Evolutionary conservation across 148 eudicot genomes (phyloP), one percentile per base, ranked within the genome.

Genomic region (Limonium bicolor): DNA sequence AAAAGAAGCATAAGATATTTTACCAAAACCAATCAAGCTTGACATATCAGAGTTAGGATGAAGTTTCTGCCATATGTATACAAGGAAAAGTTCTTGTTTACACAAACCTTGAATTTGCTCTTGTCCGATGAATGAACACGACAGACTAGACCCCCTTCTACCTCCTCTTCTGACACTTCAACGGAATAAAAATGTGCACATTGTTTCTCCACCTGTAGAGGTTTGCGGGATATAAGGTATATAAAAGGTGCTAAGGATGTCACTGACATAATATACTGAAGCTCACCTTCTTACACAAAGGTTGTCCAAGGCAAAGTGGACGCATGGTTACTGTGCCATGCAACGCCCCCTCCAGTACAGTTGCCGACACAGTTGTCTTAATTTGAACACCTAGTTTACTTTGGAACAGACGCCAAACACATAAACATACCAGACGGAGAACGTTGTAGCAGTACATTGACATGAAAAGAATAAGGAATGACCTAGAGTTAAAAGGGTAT

Each of bases 301-400:
- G 77, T 45, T 80, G 92, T 14, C 87, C 95, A 25, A 84, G 64
- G 25, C 64, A 65, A 38, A 90, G 94, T 54, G 79, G 79, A 51
- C 54, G 68, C 20, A 73, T 64, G 16, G 59, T 39, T 45, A 84
- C 88, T 17, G 38, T 53, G 10, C 97, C 97, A 71, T 80, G 77
- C 56, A 84, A 42, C 49, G 97, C 97, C 78, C 80, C 97, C 68
- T 90, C 97, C 59, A 90, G 67, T 50, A 90, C 70, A 41, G 85
- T 70, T 23, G 95, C 93, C n/a, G 97, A 84, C 34, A 90, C 95
- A 4, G 87, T 81, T 38, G 97, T 90, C 77, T 84, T 90, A 53
- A 90, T 90, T 14, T 93, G 95, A 28, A 90, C 95, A 48, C 97
- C 97, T 25, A 90, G 95, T 68, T 90, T 90, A 59, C 97, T 88